Evolutionary conservation across 2,329 filamentous ascomycete genomes (phyloP), one percentile per base, ranked within the genome.

Genomic region (Fusarium beomiforme): DNA sequence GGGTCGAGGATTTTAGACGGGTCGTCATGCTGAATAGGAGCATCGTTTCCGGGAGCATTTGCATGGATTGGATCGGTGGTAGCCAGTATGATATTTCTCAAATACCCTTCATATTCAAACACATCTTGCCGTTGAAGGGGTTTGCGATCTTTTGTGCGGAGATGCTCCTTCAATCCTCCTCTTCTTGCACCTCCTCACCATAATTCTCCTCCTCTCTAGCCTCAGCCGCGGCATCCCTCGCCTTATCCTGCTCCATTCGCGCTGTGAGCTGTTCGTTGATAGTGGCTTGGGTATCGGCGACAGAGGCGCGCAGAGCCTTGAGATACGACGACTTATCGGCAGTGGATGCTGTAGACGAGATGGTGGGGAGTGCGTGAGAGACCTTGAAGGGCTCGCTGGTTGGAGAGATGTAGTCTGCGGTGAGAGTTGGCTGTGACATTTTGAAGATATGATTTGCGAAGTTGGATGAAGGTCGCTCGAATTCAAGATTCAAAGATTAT

Each of bases 141-240:
- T 54, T 53, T 26, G 54, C 56, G 42, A n/a, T 53, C 31, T 14
- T 37, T 51, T 41, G 14, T 11, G 23, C 24, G 33, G 37, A 37
- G 7, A 24, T 37, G 10, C 23, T 44, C 11, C 21, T 34, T 78
- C 74, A 80, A 29, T 81, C 79, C 36, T 88, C 88, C 59, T 92
- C 91, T 43, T 92, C 91, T 53, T 91, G 90, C 16, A 90, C 88
- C 79, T 97, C 94, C 80, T 97, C 94, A 50, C 94, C 94, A 78
- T 97, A 97, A 78, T 94, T 92, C 75, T 93, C 89, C 77, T 94
- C 92, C 77, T 91, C 89, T 68, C 87, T 86, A 14, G 80, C 84
- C 65, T 91, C 88, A 65, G 89, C 86, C 5, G 80, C 79, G 2
- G 80, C 81, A 19, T 85, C 85, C 17, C 83, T 81, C 12, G 81